A percentile compares a stretch with the other conserved stretches of the same genome.
phyloP scores from a whole-genome alignment of 805 yeast species.

The Candida maltosa region DNA sequence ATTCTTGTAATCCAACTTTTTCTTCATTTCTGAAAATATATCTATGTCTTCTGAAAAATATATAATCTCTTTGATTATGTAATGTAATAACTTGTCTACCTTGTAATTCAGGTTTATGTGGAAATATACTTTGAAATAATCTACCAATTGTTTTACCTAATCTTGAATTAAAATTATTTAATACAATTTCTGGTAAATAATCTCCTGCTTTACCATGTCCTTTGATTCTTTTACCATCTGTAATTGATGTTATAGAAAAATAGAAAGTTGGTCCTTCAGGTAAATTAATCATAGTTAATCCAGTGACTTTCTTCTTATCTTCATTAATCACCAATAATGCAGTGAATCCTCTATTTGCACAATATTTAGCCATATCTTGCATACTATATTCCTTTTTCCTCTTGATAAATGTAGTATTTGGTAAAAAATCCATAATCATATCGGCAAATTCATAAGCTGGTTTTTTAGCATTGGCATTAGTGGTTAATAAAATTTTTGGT shows the following conservation, averaged over 20 bases:
- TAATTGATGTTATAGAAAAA: constrained; percentile 76
- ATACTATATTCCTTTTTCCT: constrained; percentile 84
- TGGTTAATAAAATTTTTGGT: constrained; percentile 88
- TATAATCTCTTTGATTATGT: constrained; percentile 94
- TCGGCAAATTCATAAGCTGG: constrained; percentile 90
- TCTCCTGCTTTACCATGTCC: constrained; percentile 92
- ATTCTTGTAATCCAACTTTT: constrained; percentile 89
- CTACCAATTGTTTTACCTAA: constrained; percentile 92
- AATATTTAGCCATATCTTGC: constrained; percentile 81
- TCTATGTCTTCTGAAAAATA: constrained; percentile 93
- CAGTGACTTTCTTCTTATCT: constrained; percentile 88
- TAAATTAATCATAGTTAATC: constrained; percentile 86
- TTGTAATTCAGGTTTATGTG: constrained; percentile 87
- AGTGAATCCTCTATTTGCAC: constrained; percentile 80
- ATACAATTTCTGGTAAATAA: constrained; percentile 86
- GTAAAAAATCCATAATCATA: constrained; percentile 76
- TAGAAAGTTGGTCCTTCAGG: constrained; percentile 96
- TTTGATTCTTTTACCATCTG: constrained; percentile 66
- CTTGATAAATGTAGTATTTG: constrained; percentile 82
- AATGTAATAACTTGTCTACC: constrained; percentile 95
- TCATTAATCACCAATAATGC: constrained; percentile 89
- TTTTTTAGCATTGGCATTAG: constrained; percentile 81
- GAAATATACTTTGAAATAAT: constrained; percentile 87
- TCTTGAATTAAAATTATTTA: constrained; percentile 90
- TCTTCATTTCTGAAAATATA: constrained; percentile 87